These are phyloP conservation scores for Cylindricascospora bacillispora DNA, from an alignment of 1,139 yeast species.

Conservation along the genomic window DNA sequence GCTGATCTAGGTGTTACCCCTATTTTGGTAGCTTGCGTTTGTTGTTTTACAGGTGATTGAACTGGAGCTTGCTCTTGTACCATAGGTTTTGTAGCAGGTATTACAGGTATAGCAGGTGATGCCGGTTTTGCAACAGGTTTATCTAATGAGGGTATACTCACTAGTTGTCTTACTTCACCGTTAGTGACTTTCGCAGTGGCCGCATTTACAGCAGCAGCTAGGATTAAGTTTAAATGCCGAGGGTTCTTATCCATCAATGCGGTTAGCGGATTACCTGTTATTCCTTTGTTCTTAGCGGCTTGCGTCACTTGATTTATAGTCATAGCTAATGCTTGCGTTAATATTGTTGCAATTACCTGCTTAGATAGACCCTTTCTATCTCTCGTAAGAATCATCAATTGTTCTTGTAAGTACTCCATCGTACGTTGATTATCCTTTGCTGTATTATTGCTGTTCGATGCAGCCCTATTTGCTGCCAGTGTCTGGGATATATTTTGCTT, in stretches of 20 bases:
- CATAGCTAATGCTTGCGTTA: slow-evolving; percentile 87
- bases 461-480: slow-evolving; percentile 25
- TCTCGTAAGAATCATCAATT: slow-evolving; percentile 53
- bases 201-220: slow-evolving; percentile 73
- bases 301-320: slow-evolving; percentile 83
- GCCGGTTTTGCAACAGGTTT: slow-evolving; percentile 5
- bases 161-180: slow-evolving; percentile 30
- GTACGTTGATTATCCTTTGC: slow-evolving; percentile 25
- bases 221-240: slow-evolving; percentile 67
- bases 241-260: slow-evolving; percentile 81
- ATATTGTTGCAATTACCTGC: slow-evolving; percentile 61
- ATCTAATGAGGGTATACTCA: slow-evolving; percentile 22
- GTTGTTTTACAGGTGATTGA: slow-evolving; percentile 1
- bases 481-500: slow-evolving; percentile 26
- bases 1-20: neutral
- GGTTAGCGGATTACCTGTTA: slow-evolving; percentile 66
- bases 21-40: neutral
- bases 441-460: slow-evolving; percentile 12
- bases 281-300: slow-evolving; percentile 77
- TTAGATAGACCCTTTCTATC: slow-evolving; percentile 59
- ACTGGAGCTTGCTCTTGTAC: slow-evolving; percentile 5
- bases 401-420: slow-evolving; percentile 53
- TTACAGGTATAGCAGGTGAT: slow-evolving; percentile 3
- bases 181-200: slow-evolving; percentile 55
- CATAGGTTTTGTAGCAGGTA: slow-evolving; percentile 1